These are phyloP conservation scores for Thalia dealbata DNA, from an alignment of 176 grass and related monocot species.

Conservation along the genomic window DNA sequence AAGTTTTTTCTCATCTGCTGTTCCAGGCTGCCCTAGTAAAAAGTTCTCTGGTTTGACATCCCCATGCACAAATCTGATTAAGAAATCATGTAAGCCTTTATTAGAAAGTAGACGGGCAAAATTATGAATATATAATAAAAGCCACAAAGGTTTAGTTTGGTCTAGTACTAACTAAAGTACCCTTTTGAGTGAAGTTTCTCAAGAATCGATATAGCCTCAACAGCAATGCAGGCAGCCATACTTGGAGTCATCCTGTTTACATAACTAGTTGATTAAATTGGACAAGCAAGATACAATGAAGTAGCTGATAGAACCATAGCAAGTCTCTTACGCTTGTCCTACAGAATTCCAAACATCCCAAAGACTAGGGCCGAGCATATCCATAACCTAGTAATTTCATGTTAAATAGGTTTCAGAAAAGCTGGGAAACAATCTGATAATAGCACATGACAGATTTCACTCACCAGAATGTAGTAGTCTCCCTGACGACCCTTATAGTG, in stretches of 20 bases:
- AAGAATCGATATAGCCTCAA: conserved; percentile 93
- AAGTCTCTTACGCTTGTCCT: conserved; percentile 65
- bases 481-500: conserved; percentile 96
- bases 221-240: conserved; percentile 95
- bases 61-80: conserved; percentile 92
- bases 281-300: neutral
- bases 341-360: conserved; percentile 99
- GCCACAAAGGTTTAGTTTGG: neutral
- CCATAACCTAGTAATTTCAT: conserved; percentile 70
- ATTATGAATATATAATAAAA: conserved; percentile 11
- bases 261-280: neutral
- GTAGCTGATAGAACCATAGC: neutral
- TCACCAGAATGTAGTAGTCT: conserved; percentile 88
- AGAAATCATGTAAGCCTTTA: conserved; percentile 10
- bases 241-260: conserved; percentile 66
- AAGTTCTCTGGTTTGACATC: conserved; percentile 98
- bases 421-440: conserved; percentile 2
- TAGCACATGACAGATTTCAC: conserved; percentile 22
- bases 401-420: neutral
- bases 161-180: conserved; percentile 30
- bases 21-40: conserved; percentile 89
- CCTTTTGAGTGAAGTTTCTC: conserved; percentile 91
- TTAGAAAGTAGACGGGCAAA: neutral
- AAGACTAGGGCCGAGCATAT: conserved; percentile 93
- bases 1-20: conserved; percentile 94